Evolutionary conservation across 768 basidiomycete species (phyloP).

Genomic region (Amylocystis lapponica): DNA sequence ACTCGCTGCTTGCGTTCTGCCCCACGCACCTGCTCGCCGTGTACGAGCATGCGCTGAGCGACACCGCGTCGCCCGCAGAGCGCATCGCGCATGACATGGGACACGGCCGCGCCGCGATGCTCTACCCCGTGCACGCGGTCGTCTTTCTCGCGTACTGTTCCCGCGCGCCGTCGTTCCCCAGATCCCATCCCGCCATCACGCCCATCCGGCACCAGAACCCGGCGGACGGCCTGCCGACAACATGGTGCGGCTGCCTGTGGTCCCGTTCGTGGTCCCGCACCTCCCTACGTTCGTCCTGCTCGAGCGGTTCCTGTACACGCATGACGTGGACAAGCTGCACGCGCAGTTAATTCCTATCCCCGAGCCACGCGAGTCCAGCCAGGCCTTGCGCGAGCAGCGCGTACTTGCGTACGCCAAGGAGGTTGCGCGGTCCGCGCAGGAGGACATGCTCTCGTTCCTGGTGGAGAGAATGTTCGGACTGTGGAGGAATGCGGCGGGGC

Average conservation of each 20-base stretch:
- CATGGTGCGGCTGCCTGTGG: conserved; percentile 41
- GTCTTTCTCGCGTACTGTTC: conserved; percentile 63
- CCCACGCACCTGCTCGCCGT: conserved; percentile 16
- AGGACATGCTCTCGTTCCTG: too few relatives aligned
- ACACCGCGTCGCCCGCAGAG: conserved; percentile 3
- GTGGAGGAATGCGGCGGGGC: conserved; percentile 38
- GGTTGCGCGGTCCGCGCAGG: background rate
- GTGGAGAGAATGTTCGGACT: background rate
- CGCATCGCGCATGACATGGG: background rate
- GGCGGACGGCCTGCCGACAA: background rate
- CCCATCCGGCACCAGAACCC: too few relatives aligned
- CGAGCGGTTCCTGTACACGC: conserved; percentile 55
- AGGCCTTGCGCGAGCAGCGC: background rate
- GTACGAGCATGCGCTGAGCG: conserved; percentile 6
- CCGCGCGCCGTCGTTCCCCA: conserved; percentile 47
- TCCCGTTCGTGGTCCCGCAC: conserved; percentile 51
- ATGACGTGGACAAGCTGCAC: conserved; percentile 3
- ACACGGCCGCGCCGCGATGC: conserved; percentile 1
- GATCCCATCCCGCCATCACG: background rate
- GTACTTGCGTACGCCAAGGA: background rate
- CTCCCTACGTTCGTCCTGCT: conserved; percentile 52
- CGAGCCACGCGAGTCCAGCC: background rate
- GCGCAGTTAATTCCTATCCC: conserved; percentile 2
- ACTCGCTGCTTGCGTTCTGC: conserved; percentile 7
- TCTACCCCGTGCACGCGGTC: conserved; percentile 60